Evolutionary conservation across 2,329 filamentous ascomycete species (phyloP).

Genomic region (Tolypocladium ovalisporum): DNA sequence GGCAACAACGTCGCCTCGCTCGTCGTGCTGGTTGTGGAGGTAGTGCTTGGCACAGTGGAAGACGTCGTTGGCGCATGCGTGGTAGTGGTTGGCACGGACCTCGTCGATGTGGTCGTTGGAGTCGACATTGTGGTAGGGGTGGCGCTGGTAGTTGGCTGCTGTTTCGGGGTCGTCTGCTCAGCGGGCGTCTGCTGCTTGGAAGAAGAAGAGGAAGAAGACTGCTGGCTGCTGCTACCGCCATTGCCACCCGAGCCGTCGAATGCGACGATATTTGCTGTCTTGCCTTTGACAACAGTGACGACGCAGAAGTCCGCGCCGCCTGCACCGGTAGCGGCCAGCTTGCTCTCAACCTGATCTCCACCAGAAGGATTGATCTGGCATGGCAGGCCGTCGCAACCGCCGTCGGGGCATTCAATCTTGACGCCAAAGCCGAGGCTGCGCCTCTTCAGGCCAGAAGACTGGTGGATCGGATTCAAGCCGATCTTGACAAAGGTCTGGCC

Average conservation of each 20-base stretch:
- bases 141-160: background rate
- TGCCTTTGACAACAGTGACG: conserved; percentile 59
- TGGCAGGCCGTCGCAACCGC: conserved; percentile 60
- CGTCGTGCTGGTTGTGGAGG: conserved; percentile 5
- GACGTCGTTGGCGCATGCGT: background rate
- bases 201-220: conserved; percentile 1
- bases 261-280: conserved; percentile 56
- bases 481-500: conserved; percentile 66
- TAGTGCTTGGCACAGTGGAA: conserved; percentile 3
- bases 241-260: conserved; percentile 33
- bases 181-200: background rate
- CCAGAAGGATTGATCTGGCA: conserved; percentile 57
- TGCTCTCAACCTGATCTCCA: conserved; percentile 49
- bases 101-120: background rate
- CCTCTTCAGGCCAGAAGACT: conserved; percentile 53
- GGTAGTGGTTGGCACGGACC: too few species aligned
- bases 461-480: conserved; percentile 63
- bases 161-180: background rate
- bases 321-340: conserved; percentile 45
- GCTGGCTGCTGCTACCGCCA: conserved; percentile 9
- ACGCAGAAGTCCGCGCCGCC: conserved; percentile 64
- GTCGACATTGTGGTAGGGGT: background rate
- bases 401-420: conserved; percentile 56
- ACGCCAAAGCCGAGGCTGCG: conserved; percentile 54
- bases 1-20: conserved; percentile 20